Evolutionary conservation across 352 stramenopile genomes (phyloP), one percentile per base, ranked within the genome.

Genomic region (Phytophthora cactorum): DNA sequence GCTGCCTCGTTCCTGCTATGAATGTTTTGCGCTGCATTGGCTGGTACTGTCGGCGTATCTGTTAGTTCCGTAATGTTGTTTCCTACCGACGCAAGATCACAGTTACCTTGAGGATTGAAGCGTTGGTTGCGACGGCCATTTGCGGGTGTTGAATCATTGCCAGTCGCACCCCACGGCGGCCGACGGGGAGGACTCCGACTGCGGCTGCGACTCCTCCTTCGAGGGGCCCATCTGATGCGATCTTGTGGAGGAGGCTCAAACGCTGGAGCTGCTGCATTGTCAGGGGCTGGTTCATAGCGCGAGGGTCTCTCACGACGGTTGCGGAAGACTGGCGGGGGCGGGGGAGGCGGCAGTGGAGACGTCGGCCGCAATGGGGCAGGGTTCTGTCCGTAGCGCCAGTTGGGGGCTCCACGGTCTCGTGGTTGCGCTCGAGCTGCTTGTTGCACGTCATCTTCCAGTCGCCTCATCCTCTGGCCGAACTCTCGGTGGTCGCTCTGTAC

Each of bases 401-500:
- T 38, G 12, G 39, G n/a, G 0, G 28, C 25, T 44, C 54, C 41
- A 17, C 62, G 50, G n/a, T 68, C 63, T 51, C 61, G 58, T 51
- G 47, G 63, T 54, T 34, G 59, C 5, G 39, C 44, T 51, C 41
- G 49, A 44, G 39, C 50, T 52, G 34, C 58, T 62, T 71, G 64
- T 22, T 66, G 65, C 17, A 75, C 22, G n/a, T 66, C 57, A 28
- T 71, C 65, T 74, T 81, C 66, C 11, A 83, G 28, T 49, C 60
- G 61, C 15, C 54, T 54, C 31, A 78, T 53, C 25, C n/a, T 55
- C 45, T 81, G 65, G 3, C 63, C 61, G 10, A 85, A 38, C 31
- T 74, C 69, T 3, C 67, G 68, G 5, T 84, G 29, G 7, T 78
- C 66, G 3, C 59, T 73, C 43, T 84, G 74, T 25, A 81, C 14